phyloP scores from a whole-genome alignment of 2,329 filamentous ascomycete species.

The Colletotrichum godetiae region DNA sequence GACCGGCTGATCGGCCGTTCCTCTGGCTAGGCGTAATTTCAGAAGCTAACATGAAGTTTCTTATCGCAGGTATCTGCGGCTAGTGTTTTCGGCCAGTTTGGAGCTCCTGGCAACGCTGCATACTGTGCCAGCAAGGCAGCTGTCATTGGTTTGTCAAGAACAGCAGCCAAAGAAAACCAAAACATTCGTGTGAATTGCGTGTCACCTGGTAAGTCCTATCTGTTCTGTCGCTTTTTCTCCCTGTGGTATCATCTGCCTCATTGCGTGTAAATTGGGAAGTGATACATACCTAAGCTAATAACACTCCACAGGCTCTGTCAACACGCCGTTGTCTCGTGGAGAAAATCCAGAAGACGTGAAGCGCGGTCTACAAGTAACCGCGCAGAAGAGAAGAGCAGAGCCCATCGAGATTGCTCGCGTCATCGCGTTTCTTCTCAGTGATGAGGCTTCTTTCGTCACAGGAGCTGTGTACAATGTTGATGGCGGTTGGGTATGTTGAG shows the following conservation, averaged over 20 bases:
- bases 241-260: conserved; percentile 37
- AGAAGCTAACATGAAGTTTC: background rate
- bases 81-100: background rate
- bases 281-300: background rate
- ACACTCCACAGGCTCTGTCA: background rate
- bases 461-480: conserved; percentile 40
- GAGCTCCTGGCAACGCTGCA: conserved; percentile 39
- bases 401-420: conserved; percentile 42
- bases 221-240: background rate
- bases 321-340: background rate
- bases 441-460: conserved; percentile 42
- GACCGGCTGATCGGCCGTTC: background rate
- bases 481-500: conserved; percentile 39
- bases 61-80: background rate
- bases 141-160: conserved; percentile 47
- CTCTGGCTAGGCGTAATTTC: background rate
- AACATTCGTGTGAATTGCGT: background rate
- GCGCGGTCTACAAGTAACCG: conserved; percentile 32
- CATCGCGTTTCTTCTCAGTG: conserved; percentile 44
- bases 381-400: conserved; percentile 39
- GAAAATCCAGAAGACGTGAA: conserved; percentile 23
- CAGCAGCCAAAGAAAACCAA: conserved; percentile 46
- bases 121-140: conserved; percentile 52
- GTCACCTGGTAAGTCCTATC: background rate
- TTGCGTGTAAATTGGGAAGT: too few relatives aligned